Evolutionary conservation across 495 filamentous ascomycete species (phyloP).

Genomic region (Penicillium lagena): DNA sequence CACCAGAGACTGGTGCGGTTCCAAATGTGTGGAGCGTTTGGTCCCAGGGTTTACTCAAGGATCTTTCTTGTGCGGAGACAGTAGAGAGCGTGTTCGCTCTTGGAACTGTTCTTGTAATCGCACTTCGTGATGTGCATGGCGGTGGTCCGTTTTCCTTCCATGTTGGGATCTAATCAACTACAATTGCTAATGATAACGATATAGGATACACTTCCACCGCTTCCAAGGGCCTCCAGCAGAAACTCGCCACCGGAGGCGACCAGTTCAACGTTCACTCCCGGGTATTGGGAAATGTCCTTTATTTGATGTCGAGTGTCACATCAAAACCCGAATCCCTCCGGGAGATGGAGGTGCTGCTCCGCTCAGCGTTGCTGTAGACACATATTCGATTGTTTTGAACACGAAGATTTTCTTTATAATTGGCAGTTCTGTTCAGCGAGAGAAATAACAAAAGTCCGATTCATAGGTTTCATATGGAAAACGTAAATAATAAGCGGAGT

Average conservation of each 20-base stretch:
- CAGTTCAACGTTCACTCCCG: conserved; percentile 62
- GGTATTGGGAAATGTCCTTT: conserved; percentile 69
- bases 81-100: conserved; percentile 64
- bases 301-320: conserved; percentile 68
- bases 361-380: conserved; percentile 18
- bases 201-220: conserved; percentile 62
- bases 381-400: too few relatives aligned
- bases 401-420: too few relatives aligned
- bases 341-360: conserved; percentile 39
- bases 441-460: too few relatives aligned
- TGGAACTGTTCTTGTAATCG: conserved; percentile 64
- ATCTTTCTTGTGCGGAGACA: conserved; percentile 42
- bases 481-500: too few relatives aligned
- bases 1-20: conserved; percentile 1
- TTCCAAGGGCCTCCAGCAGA: conserved; percentile 52
- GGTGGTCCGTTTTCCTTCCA: conserved; percentile 31
- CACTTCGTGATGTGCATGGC: conserved; percentile 41
- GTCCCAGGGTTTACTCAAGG: conserved; percentile 47
- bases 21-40: conserved; percentile 60
- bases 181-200: conserved; percentile 1
- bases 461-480: too few relatives aligned
- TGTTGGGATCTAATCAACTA: background rate
- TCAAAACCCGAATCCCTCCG: conserved; percentile 42
- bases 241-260: conserved; percentile 32
- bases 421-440: too few relatives aligned